phyloP scores from a whole-genome alignment of 1,284 basidiomycete genomes.

The Clitocybe nebularis region DNA sequence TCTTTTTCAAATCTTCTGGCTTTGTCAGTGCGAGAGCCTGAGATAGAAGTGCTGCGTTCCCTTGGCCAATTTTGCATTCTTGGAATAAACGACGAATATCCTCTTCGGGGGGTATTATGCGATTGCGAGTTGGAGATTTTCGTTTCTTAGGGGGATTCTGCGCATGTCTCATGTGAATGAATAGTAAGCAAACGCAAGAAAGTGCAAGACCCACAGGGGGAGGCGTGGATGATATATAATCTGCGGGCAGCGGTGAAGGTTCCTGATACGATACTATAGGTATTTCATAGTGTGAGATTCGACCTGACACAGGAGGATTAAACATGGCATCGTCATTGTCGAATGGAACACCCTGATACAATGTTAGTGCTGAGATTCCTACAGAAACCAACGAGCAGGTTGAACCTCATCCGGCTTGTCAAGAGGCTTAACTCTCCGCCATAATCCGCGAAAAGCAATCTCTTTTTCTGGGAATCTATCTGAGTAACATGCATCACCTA shows the following conservation, averaged over 20 bases:
- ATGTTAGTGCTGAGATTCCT: neutral
- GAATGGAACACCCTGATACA: conserved; percentile 60
- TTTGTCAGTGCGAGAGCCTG: conserved; percentile 62
- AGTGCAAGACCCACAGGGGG: conserved; percentile 20
- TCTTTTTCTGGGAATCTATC: conserved; percentile 20
- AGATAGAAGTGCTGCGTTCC: conserved; percentile 64
- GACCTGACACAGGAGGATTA: conserved; percentile 47
- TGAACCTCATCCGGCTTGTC: conserved; percentile 70
- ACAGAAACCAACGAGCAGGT: conserved; percentile 5
- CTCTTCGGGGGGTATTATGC: conserved; percentile 70
- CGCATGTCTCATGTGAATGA: conserved; percentile 3
- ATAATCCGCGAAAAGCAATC: conserved; percentile 57
- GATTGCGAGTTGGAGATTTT: conserved; percentile 39
- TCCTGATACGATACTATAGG: conserved; percentile 29
- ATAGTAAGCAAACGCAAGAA: conserved; percentile 6
- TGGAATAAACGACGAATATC: conserved; percentile 74
- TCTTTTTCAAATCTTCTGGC: conserved; percentile 60
- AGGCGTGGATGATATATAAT: conserved; percentile 22
- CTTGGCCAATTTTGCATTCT: conserved; percentile 72
- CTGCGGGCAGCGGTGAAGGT: conserved; percentile 23
- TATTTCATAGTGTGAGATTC: conserved; percentile 24
- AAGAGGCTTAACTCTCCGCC: conserved; percentile 63
- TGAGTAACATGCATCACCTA: conserved; percentile 3
- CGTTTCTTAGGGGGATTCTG: conserved; percentile 30
- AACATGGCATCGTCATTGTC: conserved; percentile 75